Conservation (phyloP, 768 basidiomycete species). For the Amyloporia xantha region DNA sequence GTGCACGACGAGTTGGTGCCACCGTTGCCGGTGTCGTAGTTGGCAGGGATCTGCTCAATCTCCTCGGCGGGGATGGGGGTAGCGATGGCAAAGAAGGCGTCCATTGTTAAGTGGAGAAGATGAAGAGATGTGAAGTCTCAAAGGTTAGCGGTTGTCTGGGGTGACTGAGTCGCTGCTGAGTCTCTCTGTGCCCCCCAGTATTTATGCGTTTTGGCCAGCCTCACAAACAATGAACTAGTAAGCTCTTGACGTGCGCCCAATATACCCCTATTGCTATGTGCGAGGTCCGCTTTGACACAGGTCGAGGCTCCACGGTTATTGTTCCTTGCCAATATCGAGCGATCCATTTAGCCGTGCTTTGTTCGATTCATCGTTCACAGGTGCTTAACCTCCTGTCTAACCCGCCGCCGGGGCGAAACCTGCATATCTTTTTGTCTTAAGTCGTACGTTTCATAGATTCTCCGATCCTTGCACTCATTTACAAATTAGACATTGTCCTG, state of each 20-base stretch:
- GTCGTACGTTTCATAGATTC: no score
- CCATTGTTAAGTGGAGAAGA: conserved; percentile 3
- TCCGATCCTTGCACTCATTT: no score
- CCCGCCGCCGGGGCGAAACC: no score
- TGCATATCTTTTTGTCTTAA: no score
- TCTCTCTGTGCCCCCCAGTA: not conserved
- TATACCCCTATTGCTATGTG: not conserved
- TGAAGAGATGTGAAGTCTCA: not conserved
- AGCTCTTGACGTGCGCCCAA: not conserved
- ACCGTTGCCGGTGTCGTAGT: conserved; percentile 9
- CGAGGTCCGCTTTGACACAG: not conserved
- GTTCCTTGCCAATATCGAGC: not conserved
- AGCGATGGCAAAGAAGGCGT: conserved; percentile 18
- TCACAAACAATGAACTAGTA: not conserved
- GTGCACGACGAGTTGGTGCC: conserved; percentile 7
- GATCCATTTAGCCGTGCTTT: not conserved
- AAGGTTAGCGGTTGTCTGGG: not conserved
- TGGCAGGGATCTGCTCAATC: conserved; percentile 10
- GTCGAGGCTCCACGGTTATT: not conserved
- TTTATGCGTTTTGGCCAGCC: not conserved
- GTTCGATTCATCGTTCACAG: no score
- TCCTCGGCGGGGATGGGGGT: conserved; percentile 13
- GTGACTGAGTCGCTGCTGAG: not conserved
- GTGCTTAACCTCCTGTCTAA: no score
- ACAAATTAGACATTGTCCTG: no score